These are phyloP conservation scores for Glonium stellatum DNA, from an alignment of 495 filamentous ascomycete species.

Conservation along the genomic window DNA sequence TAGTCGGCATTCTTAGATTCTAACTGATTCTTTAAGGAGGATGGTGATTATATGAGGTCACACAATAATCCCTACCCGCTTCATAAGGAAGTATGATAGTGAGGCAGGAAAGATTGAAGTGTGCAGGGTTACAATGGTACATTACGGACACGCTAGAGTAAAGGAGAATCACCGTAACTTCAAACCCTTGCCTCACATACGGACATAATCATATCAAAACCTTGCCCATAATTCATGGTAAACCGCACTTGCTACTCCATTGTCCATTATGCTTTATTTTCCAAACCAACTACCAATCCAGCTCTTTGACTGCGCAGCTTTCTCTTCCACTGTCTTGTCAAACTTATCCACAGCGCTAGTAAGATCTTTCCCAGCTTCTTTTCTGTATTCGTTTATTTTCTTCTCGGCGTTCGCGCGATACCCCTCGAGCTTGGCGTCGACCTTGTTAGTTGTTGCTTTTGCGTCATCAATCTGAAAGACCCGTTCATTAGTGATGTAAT, in stretches of 20 bases:
- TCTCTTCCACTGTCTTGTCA: slow-evolving; percentile 29
- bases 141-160: neutral
- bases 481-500: neutral
- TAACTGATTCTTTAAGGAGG: no score
- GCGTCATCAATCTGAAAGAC: slow-evolving; percentile 52
- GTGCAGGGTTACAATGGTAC: neutral
- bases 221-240: neutral
- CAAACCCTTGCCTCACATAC: neutral
- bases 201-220: neutral
- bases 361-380: slow-evolving; percentile 23
- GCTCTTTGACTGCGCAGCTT: slow-evolving; percentile 24
- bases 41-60: no score
- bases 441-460: slow-evolving; percentile 43
- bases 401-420: slow-evolving; percentile 54
- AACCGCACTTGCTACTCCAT: neutral
- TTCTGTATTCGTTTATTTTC: slow-evolving; percentile 53
- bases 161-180: neutral
- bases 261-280: slow-evolving; percentile 14
- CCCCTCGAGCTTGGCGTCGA: slow-evolving; percentile 54
- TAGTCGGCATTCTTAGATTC: no score
- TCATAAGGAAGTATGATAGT: neutral
- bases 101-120: neutral
- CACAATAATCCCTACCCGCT: no score
- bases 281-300: slow-evolving; percentile 31
- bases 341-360: slow-evolving; percentile 28